These are phyloP conservation scores for Mycena sp. DNA, from an alignment of 1,284 basidiomycete genomes.

Conservation along the genomic window DNA sequence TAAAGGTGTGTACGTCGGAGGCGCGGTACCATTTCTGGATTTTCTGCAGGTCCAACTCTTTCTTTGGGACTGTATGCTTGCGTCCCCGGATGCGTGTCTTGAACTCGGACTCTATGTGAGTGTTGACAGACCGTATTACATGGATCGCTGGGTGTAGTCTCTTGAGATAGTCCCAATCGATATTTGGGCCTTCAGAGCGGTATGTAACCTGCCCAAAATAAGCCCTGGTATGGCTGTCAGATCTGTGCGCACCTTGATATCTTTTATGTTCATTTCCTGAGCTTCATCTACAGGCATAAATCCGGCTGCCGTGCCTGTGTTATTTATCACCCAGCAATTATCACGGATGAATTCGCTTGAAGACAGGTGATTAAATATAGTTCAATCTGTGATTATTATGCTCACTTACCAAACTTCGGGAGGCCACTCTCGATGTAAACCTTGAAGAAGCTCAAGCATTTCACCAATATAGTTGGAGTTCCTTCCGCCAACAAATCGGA, in stretches of 20 bases:
- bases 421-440: slow-evolving; percentile 40
- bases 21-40: not conserved
- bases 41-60: slow-evolving; percentile 29
- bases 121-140: slow-evolving; percentile 31
- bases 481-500: slow-evolving; percentile 40
- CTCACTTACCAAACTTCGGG: not conserved
- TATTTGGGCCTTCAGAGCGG: slow-evolving; percentile 40
- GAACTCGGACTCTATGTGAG: slow-evolving; percentile 39
- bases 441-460: slow-evolving; percentile 42
- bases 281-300: slow-evolving; percentile 1
- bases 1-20: too few species aligned
- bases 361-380: not conserved
- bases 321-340: slow-evolving; percentile 4
- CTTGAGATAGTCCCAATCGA: slow-evolving; percentile 40
- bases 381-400: not conserved
- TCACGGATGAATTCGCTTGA: not conserved
- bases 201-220: slow-evolving; percentile 27
- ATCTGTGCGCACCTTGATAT: not conserved
- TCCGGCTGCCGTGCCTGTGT: not conserved
- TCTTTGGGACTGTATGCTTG: slow-evolving; percentile 34
- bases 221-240: not conserved
- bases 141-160: slow-evolving; percentile 43
- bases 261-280: slow-evolving; percentile 13
- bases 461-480: slow-evolving; percentile 41
- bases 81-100: slow-evolving; percentile 33